These are phyloP conservation scores for Dothideomycetes sp. DNA, from an alignment of 2,329 filamentous ascomycete genomes.

Conservation along the genomic window DNA sequence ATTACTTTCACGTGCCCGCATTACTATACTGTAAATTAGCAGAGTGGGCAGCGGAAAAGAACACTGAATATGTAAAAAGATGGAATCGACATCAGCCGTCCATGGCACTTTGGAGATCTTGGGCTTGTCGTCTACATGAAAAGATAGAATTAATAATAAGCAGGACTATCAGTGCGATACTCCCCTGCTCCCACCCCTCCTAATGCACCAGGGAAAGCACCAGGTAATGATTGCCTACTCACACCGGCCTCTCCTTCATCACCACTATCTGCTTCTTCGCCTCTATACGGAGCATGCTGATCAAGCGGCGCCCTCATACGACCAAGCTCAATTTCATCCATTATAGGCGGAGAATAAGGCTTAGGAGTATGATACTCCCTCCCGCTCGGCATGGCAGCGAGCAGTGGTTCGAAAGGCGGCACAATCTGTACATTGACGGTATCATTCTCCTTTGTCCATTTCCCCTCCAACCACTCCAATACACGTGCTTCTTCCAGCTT, in stretches of 20 bases:
- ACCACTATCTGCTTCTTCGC: slow-evolving; percentile 35
- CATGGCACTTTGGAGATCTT: too few species aligned
- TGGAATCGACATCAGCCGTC: too few species aligned
- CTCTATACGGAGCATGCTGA: slow-evolving; percentile 32
- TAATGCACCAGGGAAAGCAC: slow-evolving; percentile 44
- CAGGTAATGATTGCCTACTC: slow-evolving; percentile 24
- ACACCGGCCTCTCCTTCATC: slow-evolving; percentile 25
- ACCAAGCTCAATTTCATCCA: slow-evolving; percentile 54
- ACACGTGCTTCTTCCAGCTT: slow-evolving; percentile 75
- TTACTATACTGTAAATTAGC: too few species aligned
- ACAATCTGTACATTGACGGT: slow-evolving; percentile 75
- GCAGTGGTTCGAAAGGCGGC: slow-evolving; percentile 58
- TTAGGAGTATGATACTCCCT: slow-evolving; percentile 71
- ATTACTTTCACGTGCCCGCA: too few species aligned
- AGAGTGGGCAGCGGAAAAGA: too few species aligned
- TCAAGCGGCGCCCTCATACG: slow-evolving; percentile 48
- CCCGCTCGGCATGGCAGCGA: slow-evolving; percentile 75
- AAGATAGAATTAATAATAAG: slow-evolving; percentile 5
- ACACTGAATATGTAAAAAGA: too few species aligned
- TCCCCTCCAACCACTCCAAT: slow-evolving; percentile 73
- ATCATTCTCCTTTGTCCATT: slow-evolving; percentile 89
- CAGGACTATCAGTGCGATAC: slow-evolving; percentile 16
- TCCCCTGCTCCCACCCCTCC: too few species aligned
- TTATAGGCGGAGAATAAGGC: slow-evolving; percentile 51
- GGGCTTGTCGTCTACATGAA: too few species aligned